Conservation (phyloP, 2,329 filamentous ascomycete species). For the Ilyonectria destructans region DNA sequence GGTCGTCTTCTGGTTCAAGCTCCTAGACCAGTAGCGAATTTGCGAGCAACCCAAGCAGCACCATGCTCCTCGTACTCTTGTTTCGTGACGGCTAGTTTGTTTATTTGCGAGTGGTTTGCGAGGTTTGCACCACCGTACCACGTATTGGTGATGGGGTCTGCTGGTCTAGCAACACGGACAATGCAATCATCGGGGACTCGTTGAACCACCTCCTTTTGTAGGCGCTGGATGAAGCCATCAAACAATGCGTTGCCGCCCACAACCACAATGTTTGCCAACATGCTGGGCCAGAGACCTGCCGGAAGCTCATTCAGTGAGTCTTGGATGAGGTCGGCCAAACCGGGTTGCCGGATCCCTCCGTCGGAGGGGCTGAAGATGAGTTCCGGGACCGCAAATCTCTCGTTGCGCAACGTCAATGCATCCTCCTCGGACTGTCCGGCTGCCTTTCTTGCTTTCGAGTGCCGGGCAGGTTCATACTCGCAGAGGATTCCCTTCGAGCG, state of each 20-base stretch:
- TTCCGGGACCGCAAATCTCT: constrained; percentile 92
- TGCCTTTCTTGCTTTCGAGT: constrained; percentile 67
- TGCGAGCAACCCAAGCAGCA: constrained; percentile 80
- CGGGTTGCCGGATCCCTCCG: constrained; percentile 87
- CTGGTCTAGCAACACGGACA: constrained; percentile 80
- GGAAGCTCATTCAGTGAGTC: constrained; percentile 84
- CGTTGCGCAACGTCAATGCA: constrained; percentile 88
- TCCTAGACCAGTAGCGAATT: constrained; percentile 67
- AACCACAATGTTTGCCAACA: constrained; percentile 89
- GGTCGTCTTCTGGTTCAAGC: constrained; percentile 34
- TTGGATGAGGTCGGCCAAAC: constrained; percentile 86
- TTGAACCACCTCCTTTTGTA: constrained; percentile 82
- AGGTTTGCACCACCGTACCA: constrained; percentile 90
- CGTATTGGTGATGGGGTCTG: constrained; percentile 83
- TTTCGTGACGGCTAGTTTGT: constrained; percentile 83
- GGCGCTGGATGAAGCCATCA: constrained; percentile 84
- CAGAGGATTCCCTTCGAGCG: constrained; percentile 78
- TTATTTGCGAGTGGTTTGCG: constrained; percentile 78
- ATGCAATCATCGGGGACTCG: constrained; percentile 83
- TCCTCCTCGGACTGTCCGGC: constrained; percentile 75
- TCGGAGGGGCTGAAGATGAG: constrained; percentile 90
- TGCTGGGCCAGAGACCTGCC: constrained; percentile 85
- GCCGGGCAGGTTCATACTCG: constrained; percentile 81
- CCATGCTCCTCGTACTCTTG: constrained; percentile 94
- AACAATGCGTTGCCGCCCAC: constrained; percentile 90